phyloP scores from a whole-genome alignment of 2,329 filamentous ascomycete species.

The Myriosclerotinia duriaeana region DNA sequence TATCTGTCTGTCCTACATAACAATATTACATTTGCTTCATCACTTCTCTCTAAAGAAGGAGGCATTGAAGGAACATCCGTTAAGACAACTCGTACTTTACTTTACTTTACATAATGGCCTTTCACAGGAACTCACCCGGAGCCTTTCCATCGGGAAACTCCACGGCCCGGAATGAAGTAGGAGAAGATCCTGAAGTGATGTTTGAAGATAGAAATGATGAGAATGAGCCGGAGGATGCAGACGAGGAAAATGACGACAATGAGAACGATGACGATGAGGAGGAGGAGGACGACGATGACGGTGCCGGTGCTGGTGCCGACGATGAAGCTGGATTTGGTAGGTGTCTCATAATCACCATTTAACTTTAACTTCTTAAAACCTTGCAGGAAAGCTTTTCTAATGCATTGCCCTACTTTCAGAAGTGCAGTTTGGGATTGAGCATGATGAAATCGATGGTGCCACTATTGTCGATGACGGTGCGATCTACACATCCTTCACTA shows the following conservation, averaged over 20 bases:
- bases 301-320: neutral
- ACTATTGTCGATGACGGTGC: constrained; percentile 40
- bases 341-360: neutral
- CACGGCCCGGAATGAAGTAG: neutral
- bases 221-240: neutral
- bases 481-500: constrained; percentile 37
- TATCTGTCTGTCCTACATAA: neutral
- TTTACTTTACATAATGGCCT: neutral
- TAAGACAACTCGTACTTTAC: neutral
- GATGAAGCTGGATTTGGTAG: constrained; percentile 10
- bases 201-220: neutral
- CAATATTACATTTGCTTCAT: neutral
- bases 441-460: constrained; percentile 40
- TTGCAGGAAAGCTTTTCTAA: constrained; percentile 3
- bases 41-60: neutral
- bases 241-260: neutral
- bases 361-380: neutral
- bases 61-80: neutral
- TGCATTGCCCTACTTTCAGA: neutral
- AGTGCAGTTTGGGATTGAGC: constrained; percentile 12
- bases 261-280: neutral
- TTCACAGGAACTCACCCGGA: neutral
- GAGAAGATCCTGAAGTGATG: neutral
- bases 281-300: neutral
- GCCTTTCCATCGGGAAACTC: neutral